Evolutionary conservation across 352 stramenopile genomes (phyloP).

Genomic region (Phytophthora palmivora): DNA sequence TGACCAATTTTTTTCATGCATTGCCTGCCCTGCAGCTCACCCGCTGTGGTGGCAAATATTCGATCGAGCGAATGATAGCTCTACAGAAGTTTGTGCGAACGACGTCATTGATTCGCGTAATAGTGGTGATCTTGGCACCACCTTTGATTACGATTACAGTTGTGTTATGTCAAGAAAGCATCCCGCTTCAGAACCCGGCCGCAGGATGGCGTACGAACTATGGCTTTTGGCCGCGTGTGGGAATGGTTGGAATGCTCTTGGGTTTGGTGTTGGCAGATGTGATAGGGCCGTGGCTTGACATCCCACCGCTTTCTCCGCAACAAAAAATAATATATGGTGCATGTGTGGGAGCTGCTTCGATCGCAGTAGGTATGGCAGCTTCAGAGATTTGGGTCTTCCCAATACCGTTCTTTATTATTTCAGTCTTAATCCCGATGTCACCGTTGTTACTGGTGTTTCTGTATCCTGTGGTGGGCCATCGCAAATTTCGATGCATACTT

Average conservation of each 20-base stretch:
- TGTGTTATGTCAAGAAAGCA: constrained; percentile 9
- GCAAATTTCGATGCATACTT: not conserved
- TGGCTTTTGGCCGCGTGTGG: constrained; percentile 10
- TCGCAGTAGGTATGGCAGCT: not conserved
- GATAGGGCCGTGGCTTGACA: not conserved
- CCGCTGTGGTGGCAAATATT: constrained; percentile 2
- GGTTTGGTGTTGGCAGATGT: not conserved
- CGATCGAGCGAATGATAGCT: not conserved
- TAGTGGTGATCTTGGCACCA: not conserved
- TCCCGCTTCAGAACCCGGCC: constrained; percentile 15
- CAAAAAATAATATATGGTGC: not conserved
- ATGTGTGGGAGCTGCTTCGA: not conserved
- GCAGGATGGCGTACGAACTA: constrained; percentile 14
- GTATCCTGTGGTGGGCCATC: not conserved
- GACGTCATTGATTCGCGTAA: not conserved
- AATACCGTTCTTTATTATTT: constrained; percentile 14
- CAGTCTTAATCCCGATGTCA: not conserved
- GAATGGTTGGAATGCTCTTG: not conserved
- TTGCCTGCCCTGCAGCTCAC: not conserved
- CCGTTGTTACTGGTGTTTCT: not conserved
- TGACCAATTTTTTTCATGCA: too few species aligned
- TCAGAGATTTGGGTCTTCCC: constrained; percentile 16
- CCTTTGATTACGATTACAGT: constrained; percentile 1
- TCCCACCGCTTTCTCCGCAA: constrained; percentile 1
- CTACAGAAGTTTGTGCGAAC: not conserved